Percentiles rank a stretch among this genome's conserved stretches.
phyloP scores from a whole-genome alignment of 1,284 basidiomycete species.

The Sporisorium graminicola region DNA sequence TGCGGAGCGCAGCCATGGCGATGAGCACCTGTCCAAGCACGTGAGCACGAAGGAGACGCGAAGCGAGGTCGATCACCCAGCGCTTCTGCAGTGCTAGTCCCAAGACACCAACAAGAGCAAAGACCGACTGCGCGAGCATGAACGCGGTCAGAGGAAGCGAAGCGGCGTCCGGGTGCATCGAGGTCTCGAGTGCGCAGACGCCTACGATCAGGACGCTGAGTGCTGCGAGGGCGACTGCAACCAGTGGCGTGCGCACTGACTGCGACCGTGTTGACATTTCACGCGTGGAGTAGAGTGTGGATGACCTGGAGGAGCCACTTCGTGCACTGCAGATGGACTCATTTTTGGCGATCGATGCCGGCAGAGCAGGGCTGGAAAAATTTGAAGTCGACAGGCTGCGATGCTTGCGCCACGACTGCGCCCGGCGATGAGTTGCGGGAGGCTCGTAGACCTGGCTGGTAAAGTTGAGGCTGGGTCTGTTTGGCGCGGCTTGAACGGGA shows the following conservation, averaged over 20 bases:
- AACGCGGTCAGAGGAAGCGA: slow-evolving; percentile 52
- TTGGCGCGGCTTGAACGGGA: background rate
- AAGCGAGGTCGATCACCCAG: slow-evolving; percentile 54
- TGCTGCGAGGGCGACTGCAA: slow-evolving; percentile 45
- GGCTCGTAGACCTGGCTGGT: slow-evolving; percentile 35
- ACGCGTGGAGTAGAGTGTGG: slow-evolving; percentile 4
- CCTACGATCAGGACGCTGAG: slow-evolving; percentile 41
- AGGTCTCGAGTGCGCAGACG: slow-evolving; percentile 44
- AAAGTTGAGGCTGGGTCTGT: slow-evolving; percentile 19
- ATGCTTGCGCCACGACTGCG: slow-evolving; percentile 42
- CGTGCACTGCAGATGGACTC: background rate
- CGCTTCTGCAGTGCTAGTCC: slow-evolving; percentile 41
- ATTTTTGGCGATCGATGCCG: background rate
- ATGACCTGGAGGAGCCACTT: slow-evolving; percentile 2
- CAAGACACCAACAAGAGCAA: slow-evolving; percentile 39
- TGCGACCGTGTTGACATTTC: slow-evolving; percentile 11
- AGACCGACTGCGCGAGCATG: slow-evolving; percentile 51
- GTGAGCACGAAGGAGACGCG: slow-evolving; percentile 51
- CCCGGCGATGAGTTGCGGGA: slow-evolving; percentile 23
- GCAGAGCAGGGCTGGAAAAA: slow-evolving; percentile 13
- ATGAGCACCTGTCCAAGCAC: slow-evolving; percentile 51
- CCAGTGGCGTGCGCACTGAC: slow-evolving; percentile 20
- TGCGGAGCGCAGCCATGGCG: slow-evolving; percentile 45
- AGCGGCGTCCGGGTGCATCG: slow-evolving; percentile 48
- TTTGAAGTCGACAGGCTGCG: slow-evolving; percentile 36